Evolutionary conservation across 1,284 basidiomycete species (phyloP), one percentile per base, ranked within the genome.

Genomic region (Inonotus obliquus): DNA sequence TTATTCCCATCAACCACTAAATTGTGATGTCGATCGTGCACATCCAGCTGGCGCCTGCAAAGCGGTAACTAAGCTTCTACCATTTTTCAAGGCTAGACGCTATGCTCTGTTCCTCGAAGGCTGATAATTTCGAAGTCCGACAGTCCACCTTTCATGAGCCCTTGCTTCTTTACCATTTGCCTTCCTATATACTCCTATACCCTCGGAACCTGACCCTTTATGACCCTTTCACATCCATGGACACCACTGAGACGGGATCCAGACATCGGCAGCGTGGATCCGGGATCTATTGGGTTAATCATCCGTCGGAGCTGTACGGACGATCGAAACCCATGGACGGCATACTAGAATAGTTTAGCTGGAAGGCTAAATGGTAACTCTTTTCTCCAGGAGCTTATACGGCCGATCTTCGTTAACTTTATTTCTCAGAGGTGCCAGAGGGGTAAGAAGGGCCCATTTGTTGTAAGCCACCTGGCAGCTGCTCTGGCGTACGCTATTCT

Each of bases 341-440:
- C 19, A 32, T 38, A 44, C 49, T 17, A 54, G 58, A 59, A 59
- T 59, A 59, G 58, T 23, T 45, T 59, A 59, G 49, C 25, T 53
- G 55, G 61, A 58, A 62, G 61, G 61, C 61, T 62, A 62, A 62
- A 62, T 49, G 61, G 61, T 62, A 62, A 62, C 61, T 62, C 56
- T 54, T 59, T 54, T 58, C 48, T 58, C 61, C 48, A 47, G 57
- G 57, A 62, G 57, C 61, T 62, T 62, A 62, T 59, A 49, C 38
- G 49, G 58, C 49, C 21, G 58, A 59, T 59, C 58, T 53, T 53
- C 49, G 58, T 17, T 25, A 59, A 59, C 58, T 52, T 53, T 53
- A 59, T 25, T 27, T 23, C n/a, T 25, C 45, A 32, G 27, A 51
- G 57, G 19, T 37, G 49, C 9, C 37, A 1, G 35, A 59, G 23